Base-by-base conservation (phyloP, 148 eudicot genomes). In the Amaranthus cruentus region DNA sequence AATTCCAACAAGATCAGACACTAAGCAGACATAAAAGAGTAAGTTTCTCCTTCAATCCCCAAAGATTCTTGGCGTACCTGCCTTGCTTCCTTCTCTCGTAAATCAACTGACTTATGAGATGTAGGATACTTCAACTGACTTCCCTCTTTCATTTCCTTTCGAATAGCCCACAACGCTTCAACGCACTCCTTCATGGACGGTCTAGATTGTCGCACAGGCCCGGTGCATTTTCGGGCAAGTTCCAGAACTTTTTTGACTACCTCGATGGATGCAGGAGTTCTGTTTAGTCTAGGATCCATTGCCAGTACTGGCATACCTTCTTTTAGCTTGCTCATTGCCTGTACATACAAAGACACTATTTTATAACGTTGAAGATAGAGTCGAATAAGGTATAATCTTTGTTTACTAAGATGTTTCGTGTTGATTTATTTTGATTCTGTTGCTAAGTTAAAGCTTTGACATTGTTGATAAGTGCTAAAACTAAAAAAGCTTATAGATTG, bases 111-210 rank as follows among this genome's bases (percentile, higher is more conserved):
- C 59, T 78, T 68, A 48, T 62, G 72, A n/a, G 80, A 70, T 62
- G 83, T 14, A 38, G 78, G 52, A 69, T 28, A 48, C 8, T 44
- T 56, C 64, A 71, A 50, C 28, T 65, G 48, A 9, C 75, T 63
- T 61, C 65, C 78, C 55, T 84, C 87, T 63, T 66, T 78, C 52
- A 79, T 77, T n/a, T 84, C 87, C 76, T 81, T 89, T 72, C 97
- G 77, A 44, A 89, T 81, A 43, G 62, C 64, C 95, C 97, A 91
- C 55, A 91, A 80, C 15, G 74, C 73, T 77, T 89, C 89, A 4
- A 83, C 90, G 12, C 97, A 91, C 61, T 84, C 85, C 75, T 79
- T 86, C 97, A 91, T 91, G 9, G 86, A 57, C 8, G 97, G 97
- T 80, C 97, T 86, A 14, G 86, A 63, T 44, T 76, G 78, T 73